These are phyloP conservation scores for Eimeria sp. DNA, from an alignment of 169 alveolate genomes.

Conservation along the genomic window DNA sequence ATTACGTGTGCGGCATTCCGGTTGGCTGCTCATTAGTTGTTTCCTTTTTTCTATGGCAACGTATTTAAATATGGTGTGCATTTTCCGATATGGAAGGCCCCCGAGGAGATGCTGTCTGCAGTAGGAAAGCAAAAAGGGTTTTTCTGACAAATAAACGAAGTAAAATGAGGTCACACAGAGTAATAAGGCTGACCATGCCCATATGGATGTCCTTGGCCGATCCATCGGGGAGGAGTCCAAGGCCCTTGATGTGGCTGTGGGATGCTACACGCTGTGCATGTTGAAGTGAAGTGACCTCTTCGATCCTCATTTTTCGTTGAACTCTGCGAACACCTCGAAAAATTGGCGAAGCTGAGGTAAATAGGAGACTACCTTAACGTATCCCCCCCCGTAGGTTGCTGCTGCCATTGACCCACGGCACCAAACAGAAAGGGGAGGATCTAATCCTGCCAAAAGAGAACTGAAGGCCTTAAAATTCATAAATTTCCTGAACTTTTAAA, in stretches of 20 bases:
- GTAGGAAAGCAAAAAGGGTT: not conserved
- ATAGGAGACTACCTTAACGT: not conserved
- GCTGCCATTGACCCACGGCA: not conserved
- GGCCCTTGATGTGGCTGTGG: slow-evolving; percentile 99
- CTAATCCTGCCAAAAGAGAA: not conserved
- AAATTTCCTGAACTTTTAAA: not conserved
- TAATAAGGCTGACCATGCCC: slow-evolving; percentile 82
- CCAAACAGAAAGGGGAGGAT: not conserved
- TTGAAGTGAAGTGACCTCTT: slow-evolving; percentile 87
- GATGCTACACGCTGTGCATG: slow-evolving; percentile 96
- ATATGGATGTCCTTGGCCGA: slow-evolving; percentile 88
- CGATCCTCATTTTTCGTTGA: slow-evolving; percentile 73
- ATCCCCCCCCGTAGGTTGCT: not conserved
- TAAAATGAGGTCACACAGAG: not conserved
- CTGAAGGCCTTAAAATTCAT: not conserved
- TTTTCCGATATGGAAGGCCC: not conserved
- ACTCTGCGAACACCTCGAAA: not conserved
- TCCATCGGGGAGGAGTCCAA: slow-evolving; percentile 98
- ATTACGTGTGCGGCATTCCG: not conserved
- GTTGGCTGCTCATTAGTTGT: not conserved
- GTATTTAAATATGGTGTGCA: not conserved
- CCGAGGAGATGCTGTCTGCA: not conserved
- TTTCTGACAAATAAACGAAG: not conserved
- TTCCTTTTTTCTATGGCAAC: not conserved
- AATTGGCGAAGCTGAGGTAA: not conserved